Percentiles rank a stretch among this genome's conserved stretches.
Conservation (phyloP, 2,329 filamentous ascomycete genomes). For the Cercospora sp. region DNA sequence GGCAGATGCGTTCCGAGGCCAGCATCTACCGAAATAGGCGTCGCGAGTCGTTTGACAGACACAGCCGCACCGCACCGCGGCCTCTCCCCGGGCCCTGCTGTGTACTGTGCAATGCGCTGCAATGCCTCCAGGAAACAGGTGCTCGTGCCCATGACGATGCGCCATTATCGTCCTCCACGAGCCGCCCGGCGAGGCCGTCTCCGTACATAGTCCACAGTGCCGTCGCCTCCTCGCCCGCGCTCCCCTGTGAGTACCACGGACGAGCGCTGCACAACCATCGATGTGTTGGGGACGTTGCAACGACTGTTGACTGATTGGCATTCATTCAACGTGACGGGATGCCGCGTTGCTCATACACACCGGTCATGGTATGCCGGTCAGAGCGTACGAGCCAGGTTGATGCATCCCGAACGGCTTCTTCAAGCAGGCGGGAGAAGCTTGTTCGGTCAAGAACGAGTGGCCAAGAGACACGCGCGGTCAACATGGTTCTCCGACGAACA, state of each 20-base stretch:
- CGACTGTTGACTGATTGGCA: background rate
- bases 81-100: background rate
- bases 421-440: background rate
- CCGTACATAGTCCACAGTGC: background rate
- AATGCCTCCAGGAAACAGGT: background rate
- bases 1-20: conserved; percentile 17
- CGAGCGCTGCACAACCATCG: background rate
- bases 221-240: background rate
- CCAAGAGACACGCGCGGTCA: background rate
- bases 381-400: background rate
- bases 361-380: background rate
- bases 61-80: conserved; percentile 17
- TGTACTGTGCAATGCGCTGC: background rate
- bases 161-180: background rate
- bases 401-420: background rate
- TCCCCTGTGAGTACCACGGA: background rate
- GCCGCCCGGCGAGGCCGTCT: background rate
- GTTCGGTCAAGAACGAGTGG: background rate
- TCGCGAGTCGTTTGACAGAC: background rate
- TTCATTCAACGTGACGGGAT: background rate
- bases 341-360: background rate
- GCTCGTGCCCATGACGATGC: background rate
- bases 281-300: background rate
- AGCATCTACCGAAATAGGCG: background rate
- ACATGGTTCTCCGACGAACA: background rate